Evolutionary conservation across 306 rosid genomes (phyloP).

Genomic region (Hippophae rhamnoides): DNA sequence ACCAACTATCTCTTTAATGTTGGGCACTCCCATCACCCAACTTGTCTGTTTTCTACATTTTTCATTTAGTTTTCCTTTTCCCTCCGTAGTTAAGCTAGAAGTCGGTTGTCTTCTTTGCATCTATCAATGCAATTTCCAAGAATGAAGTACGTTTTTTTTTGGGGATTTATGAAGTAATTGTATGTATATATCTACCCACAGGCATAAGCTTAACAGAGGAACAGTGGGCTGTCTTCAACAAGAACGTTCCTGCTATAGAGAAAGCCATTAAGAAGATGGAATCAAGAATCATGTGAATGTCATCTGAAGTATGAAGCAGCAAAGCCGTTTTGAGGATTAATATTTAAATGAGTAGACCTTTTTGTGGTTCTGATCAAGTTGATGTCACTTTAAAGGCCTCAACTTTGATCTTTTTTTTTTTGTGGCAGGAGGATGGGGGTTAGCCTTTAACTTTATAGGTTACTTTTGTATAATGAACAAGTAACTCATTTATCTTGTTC

Average conservation of each 20-base stretch:
- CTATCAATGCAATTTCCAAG: not conserved
- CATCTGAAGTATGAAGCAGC: constrained; percentile 13
- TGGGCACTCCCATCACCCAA: too few species aligned
- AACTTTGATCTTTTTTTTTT: constrained; percentile 1
- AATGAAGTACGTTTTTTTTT: not conserved
- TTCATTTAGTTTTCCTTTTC: too few species aligned
- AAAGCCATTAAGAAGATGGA: constrained; percentile 64
- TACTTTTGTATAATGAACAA: too few species aligned
- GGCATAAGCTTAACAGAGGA: constrained; percentile 92
- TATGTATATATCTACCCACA: constrained; percentile 23
- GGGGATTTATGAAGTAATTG: not conserved
- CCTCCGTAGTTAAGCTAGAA: not conserved
- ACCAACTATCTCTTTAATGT: too few species aligned
- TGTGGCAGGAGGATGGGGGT: constrained; percentile 11
- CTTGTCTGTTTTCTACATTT: too few species aligned
- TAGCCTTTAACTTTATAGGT: not conserved
- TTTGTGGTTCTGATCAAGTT: constrained; percentile 5
- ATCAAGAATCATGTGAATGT: constrained; percentile 25
- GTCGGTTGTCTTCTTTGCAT: not conserved
- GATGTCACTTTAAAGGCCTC: constrained; percentile 10
- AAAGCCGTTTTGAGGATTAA: constrained; percentile 14
- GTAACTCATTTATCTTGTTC: too few species aligned
- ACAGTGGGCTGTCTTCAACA: constrained; percentile 71
- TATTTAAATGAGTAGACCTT: not conserved
- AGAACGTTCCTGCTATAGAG: constrained; percentile 70